Evolutionary conservation across 768 basidiomycete species (phyloP), one percentile per base, ranked within the genome.

Genomic region (Suillus spraguei): DNA sequence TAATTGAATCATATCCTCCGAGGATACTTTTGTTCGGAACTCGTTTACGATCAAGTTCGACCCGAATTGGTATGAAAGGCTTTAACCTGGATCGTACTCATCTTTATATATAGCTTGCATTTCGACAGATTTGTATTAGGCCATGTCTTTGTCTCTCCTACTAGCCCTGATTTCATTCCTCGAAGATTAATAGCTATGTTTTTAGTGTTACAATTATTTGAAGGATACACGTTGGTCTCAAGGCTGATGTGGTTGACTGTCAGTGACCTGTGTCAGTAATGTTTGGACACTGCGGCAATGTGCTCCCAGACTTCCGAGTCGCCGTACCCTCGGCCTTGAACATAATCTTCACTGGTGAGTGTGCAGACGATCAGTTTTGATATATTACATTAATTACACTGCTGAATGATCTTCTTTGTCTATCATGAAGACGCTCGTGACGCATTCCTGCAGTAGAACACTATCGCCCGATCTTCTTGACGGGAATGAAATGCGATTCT

Each of bases 101-200:
- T 53, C 20, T 53, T 35, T 20, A 32, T n/a, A 53, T 35, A 52
- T 33, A 9, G 6, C 32, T 33, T 35, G 32, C 10, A n/a, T 53
- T 53, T 53, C 11, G 52, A 53, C 52, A 33, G 52, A 33, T 53
- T 11, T 4, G n/a, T 52, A 53, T 53, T 53, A 36, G 52, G 33
- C 11, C 52, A 53, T 53, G 33, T 53, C 33, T 53, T 53, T 53
- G 33, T 53, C 52, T 13, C 10, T 52, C 50, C 20, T 52, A 16
- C 20, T 52, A 16, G 49, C 49, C 8, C 16, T 17, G 32, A 53
- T 53, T 53, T 32, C 20, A 53, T n/a, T 33, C 38, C 38, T 39
- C 52, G 5, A 53, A 20, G 20, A 53, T 28, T 28, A 35, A 53
- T 11, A n/a, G 52, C n/a, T n/a, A n/a, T 33, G 20, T 53, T 11